Conservation (phyloP, 2,329 filamentous ascomycete genomes). For the Ascosphaera acerosa region DNA sequence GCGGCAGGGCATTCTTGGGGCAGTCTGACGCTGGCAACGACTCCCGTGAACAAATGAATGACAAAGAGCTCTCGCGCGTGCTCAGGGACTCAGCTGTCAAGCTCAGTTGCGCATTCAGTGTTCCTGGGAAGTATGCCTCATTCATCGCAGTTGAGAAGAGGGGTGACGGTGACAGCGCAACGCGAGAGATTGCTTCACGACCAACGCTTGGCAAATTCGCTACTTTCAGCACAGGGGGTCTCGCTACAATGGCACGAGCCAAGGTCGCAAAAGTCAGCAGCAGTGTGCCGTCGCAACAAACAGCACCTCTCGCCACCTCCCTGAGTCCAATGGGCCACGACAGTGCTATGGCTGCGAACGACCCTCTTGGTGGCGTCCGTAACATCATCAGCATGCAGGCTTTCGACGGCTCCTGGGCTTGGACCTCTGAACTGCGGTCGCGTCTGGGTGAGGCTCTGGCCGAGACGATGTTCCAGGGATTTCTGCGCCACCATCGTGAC, state of each 20-base stretch:
- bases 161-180: too few relatives aligned
- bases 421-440: slow-evolving; percentile 8
- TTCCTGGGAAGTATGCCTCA: slow-evolving; percentile 44
- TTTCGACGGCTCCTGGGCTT: slow-evolving; percentile 30
- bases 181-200: too few relatives aligned
- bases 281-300: not conserved
- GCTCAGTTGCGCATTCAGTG: slow-evolving; percentile 38
- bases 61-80: too few relatives aligned
- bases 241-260: not conserved
- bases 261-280: slow-evolving; percentile 2
- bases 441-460: slow-evolving; percentile 5
- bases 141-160: slow-evolving; percentile 34
- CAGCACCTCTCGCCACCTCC: slow-evolving; percentile 1
- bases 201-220: not conserved
- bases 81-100: too few relatives aligned
- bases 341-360: too few relatives aligned
- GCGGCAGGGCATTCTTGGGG: slow-evolving; percentile 36
- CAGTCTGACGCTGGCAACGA: slow-evolving; percentile 21
- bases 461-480: slow-evolving; percentile 1
- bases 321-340: too few relatives aligned
- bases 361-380: too few relatives aligned
- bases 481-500: slow-evolving; percentile 2
- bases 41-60: slow-evolving; percentile 13
- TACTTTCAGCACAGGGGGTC: not conserved
- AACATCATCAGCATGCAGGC: slow-evolving; percentile 28